A percentile compares a stretch with the other conserved stretches of the same genome.
phyloP scores from a whole-genome alignment of 495 filamentous ascomycete genomes.

The Diplogelasinospora grovesii region DNA sequence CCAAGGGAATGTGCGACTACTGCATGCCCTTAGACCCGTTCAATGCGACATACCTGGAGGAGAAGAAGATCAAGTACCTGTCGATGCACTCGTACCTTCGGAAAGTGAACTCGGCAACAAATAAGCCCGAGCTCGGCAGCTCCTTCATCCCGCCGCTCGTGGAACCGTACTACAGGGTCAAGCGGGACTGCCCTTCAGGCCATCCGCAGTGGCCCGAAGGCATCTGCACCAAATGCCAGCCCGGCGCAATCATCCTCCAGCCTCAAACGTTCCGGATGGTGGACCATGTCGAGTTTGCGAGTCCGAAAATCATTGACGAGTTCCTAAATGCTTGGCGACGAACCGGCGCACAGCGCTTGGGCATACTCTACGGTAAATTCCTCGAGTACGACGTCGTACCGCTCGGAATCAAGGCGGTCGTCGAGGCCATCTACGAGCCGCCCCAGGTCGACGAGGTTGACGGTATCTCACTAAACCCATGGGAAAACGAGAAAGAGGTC shows the following conservation, averaged over 20 bases:
- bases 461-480: conserved; percentile 78
- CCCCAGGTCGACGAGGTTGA: conserved; percentile 89
- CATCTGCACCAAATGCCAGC: conserved; percentile 99
- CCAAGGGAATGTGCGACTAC: conserved; percentile 98
- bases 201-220: conserved; percentile 92
- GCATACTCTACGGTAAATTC: conserved; percentile 87
- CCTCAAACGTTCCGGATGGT: conserved; percentile 96
- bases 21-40: conserved; percentile 98
- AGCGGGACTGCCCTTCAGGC: conserved; percentile 81
- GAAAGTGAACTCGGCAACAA: conserved; percentile 92
- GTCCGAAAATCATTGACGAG: conserved; percentile 71
- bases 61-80: conserved; percentile 97
- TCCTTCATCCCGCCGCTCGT: conserved; percentile 95
- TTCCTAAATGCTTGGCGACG: conserved; percentile 87
- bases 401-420: conserved; percentile 89
- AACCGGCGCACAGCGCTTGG: conserved; percentile 71
- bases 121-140: conserved; percentile 82
- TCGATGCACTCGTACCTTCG: conserved; percentile 93
- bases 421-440: conserved; percentile 96
- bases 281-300: conserved; percentile 94
- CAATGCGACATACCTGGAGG: conserved; percentile 73
- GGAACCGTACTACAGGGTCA: conserved; percentile 90
- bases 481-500: conserved; percentile 80
- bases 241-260: conserved; percentile 92
- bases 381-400: conserved; percentile 90